phyloP scores from a whole-genome alignment of 805 yeast genomes.

The Barnettozyma vustinii region DNA sequence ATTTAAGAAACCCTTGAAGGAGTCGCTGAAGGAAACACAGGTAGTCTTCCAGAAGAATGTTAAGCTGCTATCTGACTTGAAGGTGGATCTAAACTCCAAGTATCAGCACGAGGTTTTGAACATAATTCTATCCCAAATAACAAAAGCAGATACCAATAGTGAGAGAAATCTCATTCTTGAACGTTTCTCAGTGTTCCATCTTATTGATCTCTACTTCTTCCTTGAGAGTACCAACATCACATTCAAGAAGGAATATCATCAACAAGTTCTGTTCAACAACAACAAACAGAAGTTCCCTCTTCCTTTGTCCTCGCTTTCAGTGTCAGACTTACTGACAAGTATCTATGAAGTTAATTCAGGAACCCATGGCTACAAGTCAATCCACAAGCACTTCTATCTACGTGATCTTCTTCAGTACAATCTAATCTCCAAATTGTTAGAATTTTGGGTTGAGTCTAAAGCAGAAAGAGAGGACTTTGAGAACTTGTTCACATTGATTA shows the following conservation, averaged over 20 bases:
- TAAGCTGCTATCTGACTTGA: conserved; percentile 11
- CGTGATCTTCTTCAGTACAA: conserved; percentile 53
- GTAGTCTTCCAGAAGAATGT: conserved; percentile 9
- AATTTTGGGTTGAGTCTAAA: conserved; percentile 60
- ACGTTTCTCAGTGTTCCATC: conserved; percentile 43
- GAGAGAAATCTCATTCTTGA: conserved; percentile 33
- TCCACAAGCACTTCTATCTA: conserved; percentile 37
- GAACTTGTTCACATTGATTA: conserved; percentile 42
- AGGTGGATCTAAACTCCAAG: conserved; percentile 16
- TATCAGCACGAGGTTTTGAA: conserved; percentile 17
- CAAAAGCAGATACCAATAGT: conserved; percentile 12
- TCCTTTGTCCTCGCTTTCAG: conserved; percentile 26
- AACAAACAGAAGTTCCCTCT: conserved; percentile 44
- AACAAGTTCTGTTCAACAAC: conserved; percentile 58
- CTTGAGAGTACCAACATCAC: conserved; percentile 51
- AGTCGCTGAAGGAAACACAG: conserved; percentile 11
- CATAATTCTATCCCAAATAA: conserved; percentile 8
- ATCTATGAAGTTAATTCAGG: conserved; percentile 17
- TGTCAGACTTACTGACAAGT: conserved; percentile 22
- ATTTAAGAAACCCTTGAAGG: conserved; percentile 7
- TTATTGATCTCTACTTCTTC: conserved; percentile 50
- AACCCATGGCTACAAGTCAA: conserved; percentile 28
- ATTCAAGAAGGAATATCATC: conserved; percentile 57
- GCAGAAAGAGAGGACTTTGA: conserved; percentile 50
- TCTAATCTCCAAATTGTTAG: conserved; percentile 51